Evolutionary conservation across 176 grass and related monocot species (phyloP).

Genomic region (Tillandsia fasciculata): DNA sequence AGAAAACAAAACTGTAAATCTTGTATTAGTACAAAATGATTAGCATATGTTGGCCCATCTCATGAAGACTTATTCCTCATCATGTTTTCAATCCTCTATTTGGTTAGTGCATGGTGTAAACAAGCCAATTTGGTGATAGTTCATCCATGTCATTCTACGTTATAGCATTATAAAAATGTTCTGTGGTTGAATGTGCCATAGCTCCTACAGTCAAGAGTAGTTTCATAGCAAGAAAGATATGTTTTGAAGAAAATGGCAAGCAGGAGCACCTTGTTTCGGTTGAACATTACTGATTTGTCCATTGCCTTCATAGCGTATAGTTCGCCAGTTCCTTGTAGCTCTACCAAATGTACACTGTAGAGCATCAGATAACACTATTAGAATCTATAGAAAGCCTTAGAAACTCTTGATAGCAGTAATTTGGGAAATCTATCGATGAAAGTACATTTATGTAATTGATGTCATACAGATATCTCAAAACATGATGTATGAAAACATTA

Average conservation of each 20-base stretch:
- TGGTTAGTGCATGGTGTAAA: too few relatives aligned
- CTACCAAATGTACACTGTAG: constrained; percentile 86
- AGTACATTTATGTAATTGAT: too few relatives aligned
- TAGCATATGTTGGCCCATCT: too few relatives aligned
- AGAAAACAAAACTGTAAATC: not conserved
- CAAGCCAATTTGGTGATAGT: too few relatives aligned
- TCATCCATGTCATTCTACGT: too few relatives aligned
- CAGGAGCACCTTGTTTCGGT: constrained; percentile 77
- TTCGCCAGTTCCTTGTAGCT: constrained; percentile 84
- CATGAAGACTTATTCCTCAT: too few relatives aligned
- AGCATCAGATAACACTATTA: not conserved
- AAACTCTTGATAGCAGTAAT: too few relatives aligned
- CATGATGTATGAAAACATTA: not conserved
- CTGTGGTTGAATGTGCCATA: not conserved
- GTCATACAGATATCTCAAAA: not conserved
- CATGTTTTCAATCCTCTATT: too few relatives aligned
- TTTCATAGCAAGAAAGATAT: not conserved
- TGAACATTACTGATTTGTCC: constrained; percentile 96
- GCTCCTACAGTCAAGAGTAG: not conserved
- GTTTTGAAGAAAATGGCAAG: not conserved
- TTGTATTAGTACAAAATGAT: not conserved
- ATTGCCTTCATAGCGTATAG: constrained; percentile 99
- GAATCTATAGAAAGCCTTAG: not conserved
- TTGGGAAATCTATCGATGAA: too few relatives aligned
- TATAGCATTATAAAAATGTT: not conserved